Conservation (phyloP, 495 filamentous ascomycete genomes). For the Viridothelium virens region DNA sequence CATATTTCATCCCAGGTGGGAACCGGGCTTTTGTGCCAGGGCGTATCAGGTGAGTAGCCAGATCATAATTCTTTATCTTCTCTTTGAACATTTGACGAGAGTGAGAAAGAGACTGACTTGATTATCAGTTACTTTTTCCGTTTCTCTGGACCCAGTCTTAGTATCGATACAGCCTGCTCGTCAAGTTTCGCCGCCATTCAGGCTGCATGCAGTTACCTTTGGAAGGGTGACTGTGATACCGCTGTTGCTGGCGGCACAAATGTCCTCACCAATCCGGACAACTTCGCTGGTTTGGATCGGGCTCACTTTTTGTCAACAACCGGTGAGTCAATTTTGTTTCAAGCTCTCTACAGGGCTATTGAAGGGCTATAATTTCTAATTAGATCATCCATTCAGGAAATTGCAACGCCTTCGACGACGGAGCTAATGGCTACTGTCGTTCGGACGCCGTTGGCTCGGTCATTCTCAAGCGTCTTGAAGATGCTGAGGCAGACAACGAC, state of each 20-base stretch:
- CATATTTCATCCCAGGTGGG: constrained; percentile 30
- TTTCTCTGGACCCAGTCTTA: constrained; percentile 3
- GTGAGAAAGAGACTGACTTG: constrained; percentile 4
- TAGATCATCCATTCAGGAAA: constrained; percentile 15
- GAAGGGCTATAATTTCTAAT: too few relatives aligned
- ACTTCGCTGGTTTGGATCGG: constrained; percentile 27
- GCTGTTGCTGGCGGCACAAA: constrained; percentile 37
- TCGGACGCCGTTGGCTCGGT: constrained; percentile 33
- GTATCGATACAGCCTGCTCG: constrained; percentile 33
- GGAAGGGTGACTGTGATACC: constrained; percentile 34
- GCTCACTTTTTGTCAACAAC: constrained; percentile 35
- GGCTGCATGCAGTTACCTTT: constrained; percentile 33
- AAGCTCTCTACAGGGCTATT: too few relatives aligned
- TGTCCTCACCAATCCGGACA: constrained; percentile 35
- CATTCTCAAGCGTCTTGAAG: constrained; percentile 32
- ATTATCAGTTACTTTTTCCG: constrained; percentile 26
- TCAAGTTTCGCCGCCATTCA: constrained; percentile 33
- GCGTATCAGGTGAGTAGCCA: background rate
- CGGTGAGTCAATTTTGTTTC: constrained; percentile 11
- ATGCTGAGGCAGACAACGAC: constrained; percentile 31
- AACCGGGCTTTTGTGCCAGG: constrained; percentile 28
- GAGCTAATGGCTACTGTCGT: constrained; percentile 37
- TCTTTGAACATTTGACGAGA: background rate
- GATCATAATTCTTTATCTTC: background rate
- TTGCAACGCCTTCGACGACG: constrained; percentile 38